Conservation (phyloP, 202 grass and related monocot species). For the Bolboschoenoplectus hybrid region DNA sequence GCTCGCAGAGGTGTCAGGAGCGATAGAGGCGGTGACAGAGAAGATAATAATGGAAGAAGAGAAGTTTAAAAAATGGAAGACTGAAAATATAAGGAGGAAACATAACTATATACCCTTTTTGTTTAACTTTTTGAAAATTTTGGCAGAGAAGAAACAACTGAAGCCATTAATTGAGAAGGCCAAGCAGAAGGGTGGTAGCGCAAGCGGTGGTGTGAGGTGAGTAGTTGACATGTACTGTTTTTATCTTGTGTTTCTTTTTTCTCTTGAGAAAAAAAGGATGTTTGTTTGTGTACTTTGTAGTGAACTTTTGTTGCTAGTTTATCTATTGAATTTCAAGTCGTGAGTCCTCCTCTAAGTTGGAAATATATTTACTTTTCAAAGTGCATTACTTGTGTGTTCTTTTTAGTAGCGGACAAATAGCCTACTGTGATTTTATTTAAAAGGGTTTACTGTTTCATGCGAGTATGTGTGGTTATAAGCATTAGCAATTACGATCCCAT, state of each 20-base stretch:
- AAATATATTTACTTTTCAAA: neutral
- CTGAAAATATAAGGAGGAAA: slow-evolving; percentile 89
- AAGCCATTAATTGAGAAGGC: slow-evolving; percentile 87
- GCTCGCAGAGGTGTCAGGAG: slow-evolving; percentile 57
- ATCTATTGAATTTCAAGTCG: slow-evolving; percentile 1
- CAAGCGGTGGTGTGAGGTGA: slow-evolving; percentile 42
- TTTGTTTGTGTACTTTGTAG: slow-evolving; percentile 22
- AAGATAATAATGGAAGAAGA: slow-evolving; percentile 95
- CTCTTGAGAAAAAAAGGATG: neutral
- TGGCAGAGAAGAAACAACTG: slow-evolving; percentile 92
- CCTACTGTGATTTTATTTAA: neutral
- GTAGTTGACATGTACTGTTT: neutral
- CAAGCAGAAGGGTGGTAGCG: slow-evolving; percentile 59
- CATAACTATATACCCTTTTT: slow-evolving; percentile 99
- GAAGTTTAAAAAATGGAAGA: slow-evolving; percentile 98
- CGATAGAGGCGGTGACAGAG: slow-evolving; percentile 60
- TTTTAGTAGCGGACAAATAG: neutral
- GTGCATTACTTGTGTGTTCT: neutral
- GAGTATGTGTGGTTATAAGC: no score
- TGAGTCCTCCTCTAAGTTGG: neutral
- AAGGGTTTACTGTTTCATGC: neutral
- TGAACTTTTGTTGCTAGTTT: slow-evolving; percentile 22
- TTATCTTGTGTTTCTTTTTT: slow-evolving; percentile 8
- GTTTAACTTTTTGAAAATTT: slow-evolving; percentile 93
- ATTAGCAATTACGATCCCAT: no score